These are phyloP conservation scores for Bacidia rubella DNA, from an alignment of 495 filamentous ascomycete genomes.

Conservation along the genomic window DNA sequence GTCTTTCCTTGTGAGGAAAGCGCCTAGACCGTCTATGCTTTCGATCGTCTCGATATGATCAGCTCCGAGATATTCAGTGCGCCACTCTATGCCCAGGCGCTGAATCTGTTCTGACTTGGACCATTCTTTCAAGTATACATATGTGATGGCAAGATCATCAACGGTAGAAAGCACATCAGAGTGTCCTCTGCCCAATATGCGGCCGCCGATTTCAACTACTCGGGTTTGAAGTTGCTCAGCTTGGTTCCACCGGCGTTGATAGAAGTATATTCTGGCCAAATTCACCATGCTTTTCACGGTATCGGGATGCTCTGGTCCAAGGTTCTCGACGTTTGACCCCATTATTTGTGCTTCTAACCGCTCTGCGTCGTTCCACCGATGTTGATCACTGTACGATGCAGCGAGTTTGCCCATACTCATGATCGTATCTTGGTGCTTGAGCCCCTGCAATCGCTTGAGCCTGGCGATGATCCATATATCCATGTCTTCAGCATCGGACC, in stretches of 20 bases:
- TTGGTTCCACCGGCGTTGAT: conserved; percentile 20
- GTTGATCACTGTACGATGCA: background rate
- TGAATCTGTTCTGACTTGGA: conserved; percentile 25
- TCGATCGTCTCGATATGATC: background rate
- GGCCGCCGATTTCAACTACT: background rate
- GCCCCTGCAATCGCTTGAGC: background rate
- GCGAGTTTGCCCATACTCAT: background rate
- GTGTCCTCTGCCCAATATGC: background rate
- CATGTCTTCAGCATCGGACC: background rate
- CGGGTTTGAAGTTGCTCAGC: conserved; percentile 16
- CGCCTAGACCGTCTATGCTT: background rate
- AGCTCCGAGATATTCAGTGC: background rate
- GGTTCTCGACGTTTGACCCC: background rate
- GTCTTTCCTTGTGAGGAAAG: too few relatives aligned
- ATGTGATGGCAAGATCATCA: background rate
- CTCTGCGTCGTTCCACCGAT: background rate
- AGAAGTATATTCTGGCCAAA: background rate
- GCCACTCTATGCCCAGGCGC: conserved; percentile 12
- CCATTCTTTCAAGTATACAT: conserved; percentile 22
- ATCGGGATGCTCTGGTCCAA: background rate
- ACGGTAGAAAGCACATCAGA: background rate
- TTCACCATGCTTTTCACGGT: background rate
- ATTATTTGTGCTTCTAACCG: background rate
- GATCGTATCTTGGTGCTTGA: background rate
- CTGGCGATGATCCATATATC: background rate